These are phyloP conservation scores for Alternaria metachromatica DNA, from an alignment of 2,329 filamentous ascomycete genomes.

Conservation along the genomic window DNA sequence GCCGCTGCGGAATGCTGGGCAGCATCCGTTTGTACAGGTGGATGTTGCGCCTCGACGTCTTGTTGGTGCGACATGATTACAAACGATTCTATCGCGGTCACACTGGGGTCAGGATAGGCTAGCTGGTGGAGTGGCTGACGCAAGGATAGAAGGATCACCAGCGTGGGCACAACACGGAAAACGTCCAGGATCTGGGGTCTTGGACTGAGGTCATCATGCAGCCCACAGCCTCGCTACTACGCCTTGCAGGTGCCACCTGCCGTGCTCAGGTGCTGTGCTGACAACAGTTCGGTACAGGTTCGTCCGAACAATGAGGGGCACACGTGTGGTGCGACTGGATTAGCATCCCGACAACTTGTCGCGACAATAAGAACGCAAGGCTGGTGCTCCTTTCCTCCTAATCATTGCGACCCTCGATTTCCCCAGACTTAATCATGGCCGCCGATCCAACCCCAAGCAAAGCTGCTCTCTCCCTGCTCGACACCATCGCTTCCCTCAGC, in stretches of 20 bases:
- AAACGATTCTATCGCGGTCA: neutral
- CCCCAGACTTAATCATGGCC: neutral
- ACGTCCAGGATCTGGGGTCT: neutral
- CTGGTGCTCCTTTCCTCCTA: neutral
- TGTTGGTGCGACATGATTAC: neutral
- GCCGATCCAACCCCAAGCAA: neutral
- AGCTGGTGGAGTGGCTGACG: neutral
- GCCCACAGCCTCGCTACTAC: neutral
- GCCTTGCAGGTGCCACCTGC: neutral
- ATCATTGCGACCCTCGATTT: neutral
- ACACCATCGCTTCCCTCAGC: slow-evolving; percentile 25
- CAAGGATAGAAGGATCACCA: neutral
- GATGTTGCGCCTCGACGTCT: neutral
- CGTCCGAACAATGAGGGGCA: neutral
- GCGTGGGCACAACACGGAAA: neutral
- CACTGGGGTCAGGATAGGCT: neutral
- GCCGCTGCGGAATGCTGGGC: too few relatives aligned
- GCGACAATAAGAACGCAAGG: neutral
- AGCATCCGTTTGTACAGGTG: too few relatives aligned
- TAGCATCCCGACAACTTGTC: neutral
- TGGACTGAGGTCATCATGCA: neutral
- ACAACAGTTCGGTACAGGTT: neutral
- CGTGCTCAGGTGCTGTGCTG: too few relatives aligned
- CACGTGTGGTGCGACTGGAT: neutral
- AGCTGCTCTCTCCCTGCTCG: slow-evolving; percentile 25